Evolutionary conservation across 768 basidiomycete species (phyloP).

Genomic region (Boletus reticulatus): DNA sequence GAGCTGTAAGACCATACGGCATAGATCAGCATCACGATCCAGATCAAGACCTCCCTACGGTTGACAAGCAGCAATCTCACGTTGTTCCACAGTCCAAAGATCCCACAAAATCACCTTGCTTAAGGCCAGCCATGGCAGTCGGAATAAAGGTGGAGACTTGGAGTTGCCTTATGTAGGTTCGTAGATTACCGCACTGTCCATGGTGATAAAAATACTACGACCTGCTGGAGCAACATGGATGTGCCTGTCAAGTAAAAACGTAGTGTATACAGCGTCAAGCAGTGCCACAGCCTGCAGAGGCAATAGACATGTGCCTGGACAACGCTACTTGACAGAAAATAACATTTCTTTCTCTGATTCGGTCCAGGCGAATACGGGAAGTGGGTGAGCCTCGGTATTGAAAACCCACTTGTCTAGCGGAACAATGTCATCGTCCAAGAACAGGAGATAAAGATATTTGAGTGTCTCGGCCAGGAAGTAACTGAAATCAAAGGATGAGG

Average conservation of each 20-base stretch:
- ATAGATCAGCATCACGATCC: neutral
- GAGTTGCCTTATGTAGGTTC: conserved; percentile 13
- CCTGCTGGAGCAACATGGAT: neutral
- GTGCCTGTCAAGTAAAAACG: neutral
- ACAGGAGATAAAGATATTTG: conserved; percentile 74
- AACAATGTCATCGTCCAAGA: conserved; percentile 59
- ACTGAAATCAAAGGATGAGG: conserved; percentile 21
- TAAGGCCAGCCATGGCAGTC: conserved; percentile 37
- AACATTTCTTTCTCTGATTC: conserved; percentile 42
- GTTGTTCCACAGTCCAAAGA: conserved; percentile 95
- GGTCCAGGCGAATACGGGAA: conserved; percentile 69
- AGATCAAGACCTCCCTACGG: neutral
- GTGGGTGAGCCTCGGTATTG: conserved; percentile 75
- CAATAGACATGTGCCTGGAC: neutral
- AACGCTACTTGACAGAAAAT: conserved; percentile 20
- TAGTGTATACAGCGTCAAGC: neutral
- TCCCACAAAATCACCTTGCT: conserved; percentile 82
- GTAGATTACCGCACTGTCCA: no score
- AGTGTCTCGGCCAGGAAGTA: conserved; percentile 61
- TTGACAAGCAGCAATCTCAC: conserved; percentile 44
- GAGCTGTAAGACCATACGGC: conserved; percentile 48
- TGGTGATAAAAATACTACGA: no score
- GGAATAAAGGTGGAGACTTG: neutral
- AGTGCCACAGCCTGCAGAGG: neutral
- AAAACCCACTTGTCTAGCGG: conserved; percentile 57